phyloP scores from a whole-genome alignment of 2,329 filamentous ascomycete species.

The Fusarium sp. region DNA sequence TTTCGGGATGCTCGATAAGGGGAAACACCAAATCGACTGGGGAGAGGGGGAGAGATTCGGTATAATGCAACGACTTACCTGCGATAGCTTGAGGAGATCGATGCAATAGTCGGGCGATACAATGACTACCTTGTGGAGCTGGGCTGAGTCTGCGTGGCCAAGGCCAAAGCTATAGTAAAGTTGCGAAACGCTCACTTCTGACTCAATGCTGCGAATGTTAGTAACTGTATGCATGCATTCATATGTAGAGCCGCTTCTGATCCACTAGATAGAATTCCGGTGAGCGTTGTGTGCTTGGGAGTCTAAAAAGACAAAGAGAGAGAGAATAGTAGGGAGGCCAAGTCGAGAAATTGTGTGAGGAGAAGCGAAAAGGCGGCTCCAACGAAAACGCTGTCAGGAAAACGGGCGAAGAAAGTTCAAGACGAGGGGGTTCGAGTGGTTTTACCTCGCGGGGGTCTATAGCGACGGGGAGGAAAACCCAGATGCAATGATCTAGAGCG shows the following conservation, averaged over 20 bases:
- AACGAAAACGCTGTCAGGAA: conserved; percentile 31
- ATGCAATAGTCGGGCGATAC: conserved; percentile 30
- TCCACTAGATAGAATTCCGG: conserved; percentile 1
- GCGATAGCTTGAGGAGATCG: conserved; percentile 13
- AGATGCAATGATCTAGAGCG: conserved; percentile 41
- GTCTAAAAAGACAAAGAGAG: not conserved
- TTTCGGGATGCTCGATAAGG: conserved; percentile 18
- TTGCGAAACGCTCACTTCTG: conserved; percentile 33
- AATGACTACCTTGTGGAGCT: conserved; percentile 12
- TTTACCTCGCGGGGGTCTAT: conserved; percentile 44
- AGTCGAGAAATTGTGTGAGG: conserved; percentile 29
- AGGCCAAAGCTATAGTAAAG: conserved; percentile 27
- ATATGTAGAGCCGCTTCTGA: conserved; percentile 27
- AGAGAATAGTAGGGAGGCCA: not conserved
- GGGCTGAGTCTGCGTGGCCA: conserved; percentile 17
- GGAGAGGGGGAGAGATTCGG: not conserved
- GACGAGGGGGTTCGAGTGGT: conserved; percentile 34
- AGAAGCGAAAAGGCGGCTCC: conserved; percentile 34
- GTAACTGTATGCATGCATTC: conserved; percentile 34
- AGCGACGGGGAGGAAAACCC: conserved; percentile 29
- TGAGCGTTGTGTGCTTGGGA: not conserved
- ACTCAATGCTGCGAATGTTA: conserved; percentile 32
- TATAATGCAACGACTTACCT: conserved; percentile 28
- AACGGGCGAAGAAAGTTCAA: conserved; percentile 30
- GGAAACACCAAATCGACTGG: conserved; percentile 1